phyloP scores from a whole-genome alignment of 139 green algal genomes.

The Chlamydomonas applanata region DNA sequence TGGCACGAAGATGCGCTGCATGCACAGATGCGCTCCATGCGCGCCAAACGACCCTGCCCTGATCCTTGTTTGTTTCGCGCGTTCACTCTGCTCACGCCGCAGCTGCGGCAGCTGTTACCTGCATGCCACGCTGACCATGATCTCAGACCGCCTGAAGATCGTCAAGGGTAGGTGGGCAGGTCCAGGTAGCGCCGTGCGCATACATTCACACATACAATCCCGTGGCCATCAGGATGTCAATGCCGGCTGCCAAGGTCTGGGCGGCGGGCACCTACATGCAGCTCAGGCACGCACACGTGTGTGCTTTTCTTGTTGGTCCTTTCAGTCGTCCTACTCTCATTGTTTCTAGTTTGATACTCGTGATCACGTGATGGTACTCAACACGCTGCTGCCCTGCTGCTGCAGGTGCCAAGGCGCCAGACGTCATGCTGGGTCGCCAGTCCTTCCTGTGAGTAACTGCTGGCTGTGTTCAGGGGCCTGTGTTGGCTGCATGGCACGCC shows the following conservation, averaged over 20 bases:
- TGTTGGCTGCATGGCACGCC: no score
- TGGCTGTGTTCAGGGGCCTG: no score
- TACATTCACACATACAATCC: no score
- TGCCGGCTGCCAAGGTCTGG: no score
- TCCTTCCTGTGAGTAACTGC: conserved; percentile 30
- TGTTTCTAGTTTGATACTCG: no score
- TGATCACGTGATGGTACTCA: neutral
- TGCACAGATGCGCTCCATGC: neutral
- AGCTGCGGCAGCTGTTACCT: conserved; percentile 33
- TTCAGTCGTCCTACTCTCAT: no score
- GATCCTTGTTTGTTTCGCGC: neutral
- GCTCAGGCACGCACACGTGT: no score
- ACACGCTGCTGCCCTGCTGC: neutral
- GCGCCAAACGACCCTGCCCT: neutral
- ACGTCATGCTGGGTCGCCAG: conserved; percentile 55
- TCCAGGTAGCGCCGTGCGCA: no score
- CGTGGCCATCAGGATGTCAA: no score
- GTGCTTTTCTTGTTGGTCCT: no score
- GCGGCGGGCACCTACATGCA: no score
- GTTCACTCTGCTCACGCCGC: neutral
- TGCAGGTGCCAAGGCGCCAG: conserved; percentile 27
- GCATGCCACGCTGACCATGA: conserved; percentile 41
- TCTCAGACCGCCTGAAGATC: conserved; percentile 46
- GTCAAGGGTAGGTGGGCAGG: neutral
- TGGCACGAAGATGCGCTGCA: no score